Percentiles rank a stretch among this genome's conserved stretches.
phyloP scores from a whole-genome alignment of 2,329 filamentous ascomycete species.

The Colletotrichum salicis region DNA sequence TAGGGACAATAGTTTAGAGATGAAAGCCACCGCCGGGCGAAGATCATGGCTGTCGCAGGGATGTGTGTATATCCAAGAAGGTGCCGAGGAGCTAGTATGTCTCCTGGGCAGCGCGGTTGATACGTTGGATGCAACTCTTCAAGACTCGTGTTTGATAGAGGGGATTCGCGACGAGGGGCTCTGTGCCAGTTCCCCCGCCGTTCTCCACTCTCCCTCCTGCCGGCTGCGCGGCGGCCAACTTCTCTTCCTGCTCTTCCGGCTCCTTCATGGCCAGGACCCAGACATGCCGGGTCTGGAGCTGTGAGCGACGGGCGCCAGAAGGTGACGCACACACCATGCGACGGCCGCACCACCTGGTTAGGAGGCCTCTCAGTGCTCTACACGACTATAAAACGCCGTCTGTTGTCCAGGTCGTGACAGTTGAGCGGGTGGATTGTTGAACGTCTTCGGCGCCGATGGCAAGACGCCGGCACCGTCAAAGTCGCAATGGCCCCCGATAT shows the following conservation, averaged over 20 bases:
- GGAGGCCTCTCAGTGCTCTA: conserved; percentile 29
- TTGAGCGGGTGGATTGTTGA: not conserved
- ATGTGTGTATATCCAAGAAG: conserved; percentile 9
- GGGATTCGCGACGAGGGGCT: not conserved
- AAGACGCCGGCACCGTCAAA: not conserved
- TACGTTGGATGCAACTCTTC: not conserved
- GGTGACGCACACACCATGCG: conserved; percentile 30
- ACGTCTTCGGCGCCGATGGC: not conserved
- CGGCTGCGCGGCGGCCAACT: not conserved
- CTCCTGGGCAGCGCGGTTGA: conserved; percentile 14
- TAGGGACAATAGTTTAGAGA: not conserved
- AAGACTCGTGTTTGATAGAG: conserved; percentile 1
- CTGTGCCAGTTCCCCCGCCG: not conserved
- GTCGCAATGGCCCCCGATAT: conserved; percentile 1
- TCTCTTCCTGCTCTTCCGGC: not conserved
- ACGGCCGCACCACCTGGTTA: conserved; percentile 11
- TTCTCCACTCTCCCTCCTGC: not conserved
- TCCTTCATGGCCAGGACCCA: conserved; percentile 5
- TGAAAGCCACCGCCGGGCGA: not conserved
- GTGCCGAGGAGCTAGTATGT: conserved; percentile 11
- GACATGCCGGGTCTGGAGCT: not conserved
- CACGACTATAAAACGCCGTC: conserved; percentile 33
- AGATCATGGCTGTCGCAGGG: conserved; percentile 14
- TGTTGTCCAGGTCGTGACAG: conserved; percentile 12
- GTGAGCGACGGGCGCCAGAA: conserved; percentile 6